These are phyloP conservation scores for Metarhizium rileyi DNA, from an alignment of 2,329 filamentous ascomycete species.

Conservation along the genomic window DNA sequence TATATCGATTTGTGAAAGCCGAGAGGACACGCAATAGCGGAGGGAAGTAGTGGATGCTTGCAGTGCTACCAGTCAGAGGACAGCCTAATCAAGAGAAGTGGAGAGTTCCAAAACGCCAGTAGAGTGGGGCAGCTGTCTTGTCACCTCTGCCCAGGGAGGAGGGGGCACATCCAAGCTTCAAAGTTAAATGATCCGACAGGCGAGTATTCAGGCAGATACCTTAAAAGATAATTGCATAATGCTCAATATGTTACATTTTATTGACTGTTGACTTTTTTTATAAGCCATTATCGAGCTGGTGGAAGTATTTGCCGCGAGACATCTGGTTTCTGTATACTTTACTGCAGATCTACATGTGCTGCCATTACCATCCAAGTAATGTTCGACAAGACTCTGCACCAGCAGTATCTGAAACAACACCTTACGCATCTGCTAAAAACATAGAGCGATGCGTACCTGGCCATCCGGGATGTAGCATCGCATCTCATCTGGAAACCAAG, in stretches of 20 bases:
- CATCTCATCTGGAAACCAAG: background rate
- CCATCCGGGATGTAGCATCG: background rate
- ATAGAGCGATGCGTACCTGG: background rate
- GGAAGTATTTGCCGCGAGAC: too few relatives aligned
- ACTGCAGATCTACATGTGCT: background rate
- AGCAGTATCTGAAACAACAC: background rate
- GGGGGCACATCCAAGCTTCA: too few relatives aligned
- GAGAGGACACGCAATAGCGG: background rate
- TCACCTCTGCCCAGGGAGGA: too few relatives aligned
- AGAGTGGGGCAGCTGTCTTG: background rate
- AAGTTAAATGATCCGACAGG: too few relatives aligned
- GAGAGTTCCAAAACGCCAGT: background rate
- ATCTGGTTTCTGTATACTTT: background rate
- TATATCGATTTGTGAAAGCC: background rate
- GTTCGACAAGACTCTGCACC: background rate
- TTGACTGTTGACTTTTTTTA: too few relatives aligned
- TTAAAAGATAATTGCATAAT: too few relatives aligned
- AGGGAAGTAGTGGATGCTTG: background rate
- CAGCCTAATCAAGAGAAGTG: background rate
- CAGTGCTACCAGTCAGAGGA: background rate
- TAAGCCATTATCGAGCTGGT: too few relatives aligned
- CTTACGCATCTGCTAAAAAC: background rate
- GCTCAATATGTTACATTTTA: too few relatives aligned
- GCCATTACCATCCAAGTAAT: background rate
- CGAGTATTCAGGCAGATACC: too few relatives aligned